Evolutionary conservation across 495 filamentous ascomycete species (phyloP).

Genomic region (Elaphomyces granulatus): DNA sequence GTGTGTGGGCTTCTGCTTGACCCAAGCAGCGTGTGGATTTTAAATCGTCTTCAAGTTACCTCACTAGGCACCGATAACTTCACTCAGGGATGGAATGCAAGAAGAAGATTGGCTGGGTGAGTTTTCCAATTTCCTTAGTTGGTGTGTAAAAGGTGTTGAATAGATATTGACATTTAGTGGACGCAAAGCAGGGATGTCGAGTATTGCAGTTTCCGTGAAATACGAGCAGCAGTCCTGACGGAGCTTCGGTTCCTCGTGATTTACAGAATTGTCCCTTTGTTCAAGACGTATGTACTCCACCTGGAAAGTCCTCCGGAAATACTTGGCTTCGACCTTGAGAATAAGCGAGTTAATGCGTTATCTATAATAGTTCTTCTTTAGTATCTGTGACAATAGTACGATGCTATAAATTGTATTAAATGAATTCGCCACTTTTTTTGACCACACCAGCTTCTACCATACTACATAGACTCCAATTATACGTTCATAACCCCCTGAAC

Average conservation of each 20-base stretch:
- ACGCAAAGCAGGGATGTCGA: slow-evolving; percentile 64
- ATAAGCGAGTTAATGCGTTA: slow-evolving; percentile 82
- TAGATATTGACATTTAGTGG: slow-evolving; percentile 52
- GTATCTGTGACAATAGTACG: no score
- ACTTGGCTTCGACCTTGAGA: slow-evolving; percentile 88
- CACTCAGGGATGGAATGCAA: slow-evolving; percentile 81
- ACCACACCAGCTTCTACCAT: no score
- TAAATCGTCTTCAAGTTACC: slow-evolving; percentile 75
- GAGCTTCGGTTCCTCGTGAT: slow-evolving; percentile 73
- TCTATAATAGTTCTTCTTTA: no score
- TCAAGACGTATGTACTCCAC: slow-evolving; percentile 53
- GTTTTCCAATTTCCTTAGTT: slow-evolving; percentile 8
- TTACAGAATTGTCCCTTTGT: no score
- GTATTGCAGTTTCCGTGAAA: slow-evolving; percentile 71
- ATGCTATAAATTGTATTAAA: no score
- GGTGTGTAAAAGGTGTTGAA: slow-evolving; percentile 14
- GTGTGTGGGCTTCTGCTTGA: slow-evolving; percentile 66
- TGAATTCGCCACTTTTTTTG: no score
- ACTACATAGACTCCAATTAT: no score
- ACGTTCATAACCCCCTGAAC: no score
- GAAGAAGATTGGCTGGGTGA: slow-evolving; percentile 76
- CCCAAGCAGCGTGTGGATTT: slow-evolving; percentile 68
- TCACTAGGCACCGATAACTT: slow-evolving; percentile 79
- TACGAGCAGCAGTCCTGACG: slow-evolving; percentile 72
- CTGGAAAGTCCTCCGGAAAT: slow-evolving; percentile 69